Base-by-base conservation (phyloP, 2,329 filamentous ascomycete species). In the Didymella lethalis region DNA sequence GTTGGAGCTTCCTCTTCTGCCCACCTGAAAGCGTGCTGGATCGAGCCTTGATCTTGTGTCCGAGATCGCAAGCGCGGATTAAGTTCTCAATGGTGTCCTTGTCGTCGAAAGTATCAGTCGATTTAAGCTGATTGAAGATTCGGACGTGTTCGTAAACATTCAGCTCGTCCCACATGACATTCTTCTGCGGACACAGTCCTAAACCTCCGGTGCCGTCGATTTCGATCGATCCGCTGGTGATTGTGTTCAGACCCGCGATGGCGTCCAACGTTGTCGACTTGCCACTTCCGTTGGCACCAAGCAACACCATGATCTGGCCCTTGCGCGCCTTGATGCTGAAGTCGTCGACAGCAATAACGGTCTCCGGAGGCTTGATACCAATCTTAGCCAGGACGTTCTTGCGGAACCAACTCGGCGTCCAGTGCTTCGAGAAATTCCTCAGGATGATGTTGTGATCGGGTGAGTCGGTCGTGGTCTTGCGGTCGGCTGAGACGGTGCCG, bases 221-320 rank as follows among this genome's bases (percentile, higher is more conserved):
- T 25, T 85, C 86, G 64, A 97, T 95, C 3, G 83, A 83, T 2
- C 93, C 93, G 57, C 85, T 87, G 0, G 91, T 92, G 23, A 94
- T 83, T 44, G 86, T 90, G 67, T 89, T 92, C 49, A 94, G 84
- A 3, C 93, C 93, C 11, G 92, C 90, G 64, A 97, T 93, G 6
- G 90, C 90, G 71, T 97, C 92, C 4, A 97, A 83, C 0, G 93
- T 96, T 0, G 93, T 97, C 53, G 89, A 93, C 75, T 97, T 97
- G 34, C 93, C 93, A 67, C 88, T 92, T 18, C 93, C 93, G 72
- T 97, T 97, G 6, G 93, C 92, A 36, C 93, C 93, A 0, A 97
- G 84, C 0, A 97, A 81, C 1, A 93, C 91, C 71, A 96, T 85
- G 51, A 97, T 96, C 67, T 96, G 89, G 0, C 93, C 93, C 63